Base-by-base conservation (phyloP, 2,329 filamentous ascomycete species). In the Hirsutella rhossiliensis region DNA sequence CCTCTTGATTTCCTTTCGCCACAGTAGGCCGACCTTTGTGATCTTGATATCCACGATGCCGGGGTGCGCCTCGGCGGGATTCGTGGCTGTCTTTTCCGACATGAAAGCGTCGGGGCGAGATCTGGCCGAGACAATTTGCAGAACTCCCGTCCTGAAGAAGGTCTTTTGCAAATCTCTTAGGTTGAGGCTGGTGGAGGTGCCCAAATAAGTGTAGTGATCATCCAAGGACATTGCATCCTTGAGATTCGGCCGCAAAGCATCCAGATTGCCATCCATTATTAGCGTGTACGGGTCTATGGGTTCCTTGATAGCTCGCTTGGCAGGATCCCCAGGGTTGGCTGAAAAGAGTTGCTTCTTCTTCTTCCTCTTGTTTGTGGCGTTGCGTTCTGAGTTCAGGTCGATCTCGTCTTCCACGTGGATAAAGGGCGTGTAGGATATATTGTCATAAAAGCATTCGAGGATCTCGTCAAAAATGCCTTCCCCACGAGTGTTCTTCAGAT, bases 41-140 rank as follows among this genome's bases (percentile, higher is more conserved):
- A 97, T 84, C 54, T 95, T 95, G 58, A 98, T 94, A 62, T 97
- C 90, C 11, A 98, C 90, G 46, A 98, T 84, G 12, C 92, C 92
- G 4, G 88, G 87, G 50, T 92, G 86, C 1, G 87, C 86, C 49
- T 92, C 87, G 23, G 86, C 74, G 0, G 89, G 87, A 52, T 94
- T 95, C 29, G 80, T 82, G 37, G 85, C 80, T 12, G 86, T 89
- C 54, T 86, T 82, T 50, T 92, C 87, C 1, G 83, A 82, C 78
- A 95, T 88, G 64, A 97, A 98, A 2, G 92, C 92, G 60, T 96
- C 90, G 0, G 92, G 92, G 28, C 92, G 77, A 38, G 92, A 98
- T 47, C 92, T 78, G 13, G 88, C 86, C 4, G 92, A 98, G 12
- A 98, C 82, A 45, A 98, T 97, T 60, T 98, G 92, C 47, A 98